Base-by-base conservation (phyloP, 768 basidiomycete species). In the Suillus tomentosus region DNA sequence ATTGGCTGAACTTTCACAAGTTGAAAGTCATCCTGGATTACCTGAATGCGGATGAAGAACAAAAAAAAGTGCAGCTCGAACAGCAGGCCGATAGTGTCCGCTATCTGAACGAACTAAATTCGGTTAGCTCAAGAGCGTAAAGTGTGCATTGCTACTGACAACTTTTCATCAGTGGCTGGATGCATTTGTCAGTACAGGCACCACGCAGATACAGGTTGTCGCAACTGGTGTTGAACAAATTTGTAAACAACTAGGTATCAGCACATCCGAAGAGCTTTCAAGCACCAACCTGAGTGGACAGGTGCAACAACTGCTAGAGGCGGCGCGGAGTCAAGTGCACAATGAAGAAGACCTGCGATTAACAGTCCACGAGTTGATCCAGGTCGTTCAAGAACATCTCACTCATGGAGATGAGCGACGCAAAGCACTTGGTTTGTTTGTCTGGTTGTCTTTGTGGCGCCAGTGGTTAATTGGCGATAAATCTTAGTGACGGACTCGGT, bases 61-160 rank as follows among this genome's bases (percentile, higher is more conserved):
- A 85, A 65, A 82, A 81, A 34, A 78, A 74, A 3, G 64, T 82
- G 8, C 83, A 85, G 67, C 71, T 79, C n/a, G 84, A 86, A 61
- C 88, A 90, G 70, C 90, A 92, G 71, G 81, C 82, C 6, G 92
- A 92, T 67, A 90, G 85, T 65, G 86, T 88, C 65, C 84, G 91
- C 24, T 93, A 93, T 72, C 81, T 94, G 40, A 89, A 90, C 66
- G 90, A 92, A 70, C 80, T 93, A 43, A 92, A 92, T 70, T 78
- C 80, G 63, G 91, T 89, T 65, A 64, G 84, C 73, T 51, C 24
- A 40, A n/a, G 11, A 22, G 45, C 1, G 13, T n/a, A 24, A 1
- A n/a, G 39, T 43, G 17, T 22, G 40, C 11, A 13, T 13, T 54
- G 11, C 19, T 36, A 36, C 42, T 55, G 3, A 69, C 53, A 63